A percentile compares a stretch with the other conserved stretches of the same genome.
Conservation (phyloP, 106 monocot species). For the Allium fistulosum region DNA sequence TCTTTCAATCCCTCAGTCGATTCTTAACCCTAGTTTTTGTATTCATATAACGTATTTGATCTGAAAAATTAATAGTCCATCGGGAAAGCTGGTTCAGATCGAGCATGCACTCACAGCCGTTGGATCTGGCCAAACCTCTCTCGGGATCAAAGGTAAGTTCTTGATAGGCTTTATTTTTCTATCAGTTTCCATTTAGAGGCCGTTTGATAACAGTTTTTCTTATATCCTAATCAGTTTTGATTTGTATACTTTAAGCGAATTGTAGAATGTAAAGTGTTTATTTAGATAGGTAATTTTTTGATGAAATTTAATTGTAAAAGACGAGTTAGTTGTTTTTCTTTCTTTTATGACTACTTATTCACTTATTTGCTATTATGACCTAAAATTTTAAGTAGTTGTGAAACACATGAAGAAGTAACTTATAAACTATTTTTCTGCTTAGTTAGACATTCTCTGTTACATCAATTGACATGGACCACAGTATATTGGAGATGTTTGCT, state of each 20-base stretch:
- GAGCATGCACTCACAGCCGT: constrained; percentile 91
- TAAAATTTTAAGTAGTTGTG: not conserved
- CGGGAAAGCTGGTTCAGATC: constrained; percentile 97
- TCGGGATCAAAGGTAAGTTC: constrained; percentile 90
- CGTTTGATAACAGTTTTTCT: too few species aligned
- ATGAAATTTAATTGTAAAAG: not conserved
- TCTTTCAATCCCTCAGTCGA: not conserved
- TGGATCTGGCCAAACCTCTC: constrained; percentile 97
- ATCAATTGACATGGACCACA: too few species aligned
- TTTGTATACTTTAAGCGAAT: too few species aligned
- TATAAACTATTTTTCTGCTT: too few species aligned
- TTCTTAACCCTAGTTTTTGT: constrained; percentile 2
- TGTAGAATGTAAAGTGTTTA: not conserved
- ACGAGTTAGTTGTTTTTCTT: not conserved
- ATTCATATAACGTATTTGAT: not conserved
- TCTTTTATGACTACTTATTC: not conserved
- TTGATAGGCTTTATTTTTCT: not conserved
- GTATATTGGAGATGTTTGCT: too few species aligned
- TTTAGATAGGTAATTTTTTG: not conserved
- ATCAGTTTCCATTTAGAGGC: too few species aligned
- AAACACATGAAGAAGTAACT: too few species aligned
- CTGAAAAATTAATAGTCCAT: constrained; percentile 37
- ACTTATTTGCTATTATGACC: not conserved
- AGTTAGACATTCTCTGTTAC: too few species aligned
- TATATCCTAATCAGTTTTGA: too few species aligned